phyloP scores from a whole-genome alignment of 2,329 filamentous ascomycete species.

The Colletotrichum musae region DNA sequence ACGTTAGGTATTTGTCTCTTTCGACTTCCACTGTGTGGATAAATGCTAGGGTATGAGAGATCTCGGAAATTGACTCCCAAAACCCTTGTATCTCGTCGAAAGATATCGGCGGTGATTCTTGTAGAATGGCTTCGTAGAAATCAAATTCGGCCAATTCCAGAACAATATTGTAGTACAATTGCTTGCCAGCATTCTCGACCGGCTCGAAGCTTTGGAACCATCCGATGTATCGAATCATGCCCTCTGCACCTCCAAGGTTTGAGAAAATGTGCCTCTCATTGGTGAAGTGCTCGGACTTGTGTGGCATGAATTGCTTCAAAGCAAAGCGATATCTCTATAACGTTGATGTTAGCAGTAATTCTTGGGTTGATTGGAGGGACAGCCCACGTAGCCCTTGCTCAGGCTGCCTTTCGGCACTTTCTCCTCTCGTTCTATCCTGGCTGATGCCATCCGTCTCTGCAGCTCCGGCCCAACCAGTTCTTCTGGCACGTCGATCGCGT shows the following conservation, averaged over 20 bases:
- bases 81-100: constrained; percentile 10
- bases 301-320: constrained; percentile 15
- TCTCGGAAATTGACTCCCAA: constrained; percentile 11
- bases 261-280: constrained; percentile 11
- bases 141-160: constrained; percentile 23
- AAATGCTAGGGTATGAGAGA: neutral
- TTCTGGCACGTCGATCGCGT: constrained; percentile 19
- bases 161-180: constrained; percentile 11
- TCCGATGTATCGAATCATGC: constrained; percentile 22
- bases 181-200: neutral
- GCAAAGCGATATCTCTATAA: constrained; percentile 22
- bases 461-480: constrained; percentile 3
- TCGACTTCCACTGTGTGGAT: constrained; percentile 2
- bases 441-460: neutral
- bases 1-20: neutral
- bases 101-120: constrained; percentile 2
- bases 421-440: neutral
- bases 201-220: constrained; percentile 15
- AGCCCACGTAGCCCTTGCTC: neutral
- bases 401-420: neutral
- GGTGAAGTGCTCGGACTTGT: neutral
- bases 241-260: neutral
- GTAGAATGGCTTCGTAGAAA: constrained; percentile 15
- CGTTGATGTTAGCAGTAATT: neutral
- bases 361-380: neutral